These are phyloP conservation scores for Neurospora intermedia DNA, from an alignment of 495 filamentous ascomycete genomes.

Conservation along the genomic window DNA sequence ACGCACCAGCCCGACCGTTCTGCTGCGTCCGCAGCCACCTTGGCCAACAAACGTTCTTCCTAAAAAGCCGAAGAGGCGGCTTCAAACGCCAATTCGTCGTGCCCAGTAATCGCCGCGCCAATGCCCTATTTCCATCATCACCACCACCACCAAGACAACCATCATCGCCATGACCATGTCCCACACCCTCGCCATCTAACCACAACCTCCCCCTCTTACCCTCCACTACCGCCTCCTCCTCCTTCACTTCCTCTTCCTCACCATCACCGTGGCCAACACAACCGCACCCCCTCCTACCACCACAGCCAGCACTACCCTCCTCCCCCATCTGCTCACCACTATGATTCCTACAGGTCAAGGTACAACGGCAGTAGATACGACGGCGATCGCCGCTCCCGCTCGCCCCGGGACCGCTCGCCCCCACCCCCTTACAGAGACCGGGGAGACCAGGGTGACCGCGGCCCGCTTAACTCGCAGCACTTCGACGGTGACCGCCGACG, in stretches of 20 bases:
- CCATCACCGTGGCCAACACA: neutral
- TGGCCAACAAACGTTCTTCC: neutral
- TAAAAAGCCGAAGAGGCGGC: neutral
- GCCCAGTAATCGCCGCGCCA: neutral
- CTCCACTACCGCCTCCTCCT: neutral
- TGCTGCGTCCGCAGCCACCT: neutral
- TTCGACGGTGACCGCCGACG: conserved; percentile 38
- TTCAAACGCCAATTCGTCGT: neutral
- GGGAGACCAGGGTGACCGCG: conserved; percentile 31
- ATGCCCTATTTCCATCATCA: neutral
- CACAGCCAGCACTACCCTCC: neutral
- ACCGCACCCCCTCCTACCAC: neutral
- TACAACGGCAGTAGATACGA: conserved; percentile 36
- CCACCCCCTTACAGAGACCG: conserved; percentile 36
- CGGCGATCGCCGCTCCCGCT: conserved; percentile 39
- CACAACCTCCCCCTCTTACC: neutral
- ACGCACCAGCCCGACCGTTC: neutral
- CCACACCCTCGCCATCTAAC: neutral
- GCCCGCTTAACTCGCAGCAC: conserved; percentile 26
- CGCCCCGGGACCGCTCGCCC: conserved; percentile 49
- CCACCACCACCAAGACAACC: neutral
- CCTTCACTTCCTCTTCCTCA: neutral
- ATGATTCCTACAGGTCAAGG: conserved; percentile 28
- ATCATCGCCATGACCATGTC: neutral
- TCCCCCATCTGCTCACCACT: conserved; percentile 10